Conservation (phyloP, 306 rosid genomes). For the Adenanthera pavonina region DNA sequence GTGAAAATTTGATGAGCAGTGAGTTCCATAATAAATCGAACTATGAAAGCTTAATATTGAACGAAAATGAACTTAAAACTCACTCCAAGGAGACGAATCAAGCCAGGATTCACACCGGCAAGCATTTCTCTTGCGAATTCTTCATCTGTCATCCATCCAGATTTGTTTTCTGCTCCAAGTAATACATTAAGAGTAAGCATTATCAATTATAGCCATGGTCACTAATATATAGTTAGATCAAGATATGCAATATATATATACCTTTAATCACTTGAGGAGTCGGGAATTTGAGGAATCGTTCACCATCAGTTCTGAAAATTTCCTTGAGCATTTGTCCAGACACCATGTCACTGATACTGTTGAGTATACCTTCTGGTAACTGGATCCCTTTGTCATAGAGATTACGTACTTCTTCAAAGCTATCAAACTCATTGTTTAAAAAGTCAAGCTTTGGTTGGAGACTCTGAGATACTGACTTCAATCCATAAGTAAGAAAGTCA, state of each 20-base stretch:
- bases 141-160: slow-evolving; percentile 5
- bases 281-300: neutral
- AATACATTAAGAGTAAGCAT: neutral
- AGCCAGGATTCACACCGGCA: neutral
- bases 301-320: slow-evolving; percentile 10
- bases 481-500: slow-evolving; percentile 60
- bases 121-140: slow-evolving; percentile 17
- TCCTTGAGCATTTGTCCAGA: slow-evolving; percentile 3
- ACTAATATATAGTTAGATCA: neutral
- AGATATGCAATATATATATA: neutral
- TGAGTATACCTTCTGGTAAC: neutral
- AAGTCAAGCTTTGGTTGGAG: neutral
- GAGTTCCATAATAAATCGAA: neutral
- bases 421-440: neutral
- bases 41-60: neutral
- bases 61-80: neutral
- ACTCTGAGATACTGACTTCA: slow-evolving; percentile 55
- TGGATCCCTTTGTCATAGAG: neutral
- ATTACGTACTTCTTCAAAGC: neutral
- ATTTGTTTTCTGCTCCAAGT: neutral
- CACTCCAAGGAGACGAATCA: neutral
- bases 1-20: neutral
- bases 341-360: neutral
- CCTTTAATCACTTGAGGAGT: slow-evolving; percentile 9
- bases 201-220: neutral